Conservation (phyloP, 306 rosid species). For the Cucumis hystrix region DNA sequence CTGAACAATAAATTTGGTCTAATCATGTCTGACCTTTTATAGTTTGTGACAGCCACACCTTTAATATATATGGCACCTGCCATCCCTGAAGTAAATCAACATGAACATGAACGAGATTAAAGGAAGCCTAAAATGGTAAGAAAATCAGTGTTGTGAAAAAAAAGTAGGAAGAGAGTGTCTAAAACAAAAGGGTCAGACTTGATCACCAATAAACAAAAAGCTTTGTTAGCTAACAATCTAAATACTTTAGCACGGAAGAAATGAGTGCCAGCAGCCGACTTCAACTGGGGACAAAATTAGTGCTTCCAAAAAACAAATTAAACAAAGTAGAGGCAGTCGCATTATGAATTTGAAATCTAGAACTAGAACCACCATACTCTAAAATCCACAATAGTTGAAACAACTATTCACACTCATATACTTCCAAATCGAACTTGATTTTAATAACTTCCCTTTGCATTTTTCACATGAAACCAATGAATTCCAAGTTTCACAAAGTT, state of each 20-base stretch:
- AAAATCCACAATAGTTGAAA: background rate
- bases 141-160: background rate
- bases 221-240: too few species aligned
- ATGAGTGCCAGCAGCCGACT: background rate
- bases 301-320: background rate
- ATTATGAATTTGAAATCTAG: background rate
- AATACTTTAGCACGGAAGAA: background rate
- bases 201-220: too few species aligned
- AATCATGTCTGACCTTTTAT: slow-evolving; percentile 55
- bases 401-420: background rate
- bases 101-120: background rate
- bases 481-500: background rate
- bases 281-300: background rate
- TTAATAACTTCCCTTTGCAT: background rate
- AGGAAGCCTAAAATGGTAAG: background rate
- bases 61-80: slow-evolving; percentile 80
- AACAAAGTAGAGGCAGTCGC: background rate
- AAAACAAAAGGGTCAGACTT: background rate
- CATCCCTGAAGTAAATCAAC: slow-evolving; percentile 51
- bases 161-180: background rate
- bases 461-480: background rate
- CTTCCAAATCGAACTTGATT: background rate
- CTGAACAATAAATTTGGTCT: background rate
- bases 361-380: background rate
- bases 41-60: slow-evolving; percentile 71